These are phyloP conservation scores for Truncatella angustata DNA, from an alignment of 2,329 filamentous ascomycete genomes.

Conservation along the genomic window DNA sequence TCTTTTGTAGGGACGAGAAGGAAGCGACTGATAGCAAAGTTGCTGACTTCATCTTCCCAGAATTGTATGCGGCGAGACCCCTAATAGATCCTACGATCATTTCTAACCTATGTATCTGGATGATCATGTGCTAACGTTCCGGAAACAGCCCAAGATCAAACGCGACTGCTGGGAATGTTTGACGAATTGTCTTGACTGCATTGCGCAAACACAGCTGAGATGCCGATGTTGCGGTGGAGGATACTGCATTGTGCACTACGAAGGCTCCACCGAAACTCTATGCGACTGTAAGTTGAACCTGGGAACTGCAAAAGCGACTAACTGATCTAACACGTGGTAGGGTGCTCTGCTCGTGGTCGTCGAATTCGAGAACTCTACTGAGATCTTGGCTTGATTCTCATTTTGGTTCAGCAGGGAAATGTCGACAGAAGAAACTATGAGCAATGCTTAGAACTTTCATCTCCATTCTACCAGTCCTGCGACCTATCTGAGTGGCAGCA, in stretches of 20 bases:
- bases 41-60: constrained; percentile 18
- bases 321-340: constrained; percentile 19
- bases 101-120: not conserved
- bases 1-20: constrained; percentile 20
- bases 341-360: constrained; percentile 36
- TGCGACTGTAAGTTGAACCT: constrained; percentile 41
- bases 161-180: constrained; percentile 77
- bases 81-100: constrained; percentile 5
- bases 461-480: too few species aligned
- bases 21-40: constrained; percentile 7
- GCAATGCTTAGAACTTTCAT: too few species aligned
- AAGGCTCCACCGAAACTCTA: constrained; percentile 68
- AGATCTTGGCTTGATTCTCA: too few species aligned
- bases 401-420: too few species aligned
- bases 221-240: constrained; percentile 74
- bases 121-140: constrained; percentile 4
- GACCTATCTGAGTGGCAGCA: too few species aligned
- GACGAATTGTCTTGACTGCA: constrained; percentile 72
- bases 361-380: constrained; percentile 23
- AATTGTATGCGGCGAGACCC: constrained; percentile 28
- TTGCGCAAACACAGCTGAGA: constrained; percentile 64
- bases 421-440: too few species aligned
- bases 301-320: not conserved
- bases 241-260: constrained; percentile 82
- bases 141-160: constrained; percentile 53